Evolutionary conservation across 116 monocot genomes (phyloP).

Genomic region (Posidonia oceanica): DNA sequence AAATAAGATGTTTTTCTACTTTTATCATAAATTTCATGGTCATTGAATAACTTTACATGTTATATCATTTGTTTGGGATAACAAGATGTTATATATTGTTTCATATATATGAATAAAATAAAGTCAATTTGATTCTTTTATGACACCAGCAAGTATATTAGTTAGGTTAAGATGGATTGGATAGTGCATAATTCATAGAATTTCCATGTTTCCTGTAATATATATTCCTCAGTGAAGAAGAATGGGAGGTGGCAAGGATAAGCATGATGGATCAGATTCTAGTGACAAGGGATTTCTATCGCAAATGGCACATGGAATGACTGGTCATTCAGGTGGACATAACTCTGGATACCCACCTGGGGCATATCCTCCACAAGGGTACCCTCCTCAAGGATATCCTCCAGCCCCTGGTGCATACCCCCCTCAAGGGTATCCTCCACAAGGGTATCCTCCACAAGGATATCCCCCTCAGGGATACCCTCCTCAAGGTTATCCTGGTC

Average conservation of each 20-base stretch:
- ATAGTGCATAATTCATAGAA: too few species aligned
- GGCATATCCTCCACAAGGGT: conserved; percentile 34
- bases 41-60: too few species aligned
- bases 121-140: too few species aligned
- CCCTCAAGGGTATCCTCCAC: conserved; percentile 19
- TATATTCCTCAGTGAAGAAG: conserved; percentile 9
- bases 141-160: too few species aligned
- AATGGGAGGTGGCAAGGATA: conserved; percentile 71
- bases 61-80: too few species aligned
- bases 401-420: conserved; percentile 7
- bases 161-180: too few species aligned
- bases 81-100: too few species aligned
- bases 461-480: conserved; percentile 17
- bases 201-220: not conserved
- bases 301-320: conserved; percentile 20
- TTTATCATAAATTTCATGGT: too few species aligned
- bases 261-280: conserved; percentile 22
- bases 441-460: conserved; percentile 25
- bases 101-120: too few species aligned
- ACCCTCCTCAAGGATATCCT: conserved; percentile 15
- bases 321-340: not conserved
- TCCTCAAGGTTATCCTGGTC: conserved; percentile 7
- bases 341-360: conserved; percentile 24
- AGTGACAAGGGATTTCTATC: conserved; percentile 67
- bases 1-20: too few species aligned